A percentile compares a stretch with the other conserved stretches of the same genome.
phyloP scores from a whole-genome alignment of 164 flowering plant species.

The Magnolia changhungtana region DNA sequence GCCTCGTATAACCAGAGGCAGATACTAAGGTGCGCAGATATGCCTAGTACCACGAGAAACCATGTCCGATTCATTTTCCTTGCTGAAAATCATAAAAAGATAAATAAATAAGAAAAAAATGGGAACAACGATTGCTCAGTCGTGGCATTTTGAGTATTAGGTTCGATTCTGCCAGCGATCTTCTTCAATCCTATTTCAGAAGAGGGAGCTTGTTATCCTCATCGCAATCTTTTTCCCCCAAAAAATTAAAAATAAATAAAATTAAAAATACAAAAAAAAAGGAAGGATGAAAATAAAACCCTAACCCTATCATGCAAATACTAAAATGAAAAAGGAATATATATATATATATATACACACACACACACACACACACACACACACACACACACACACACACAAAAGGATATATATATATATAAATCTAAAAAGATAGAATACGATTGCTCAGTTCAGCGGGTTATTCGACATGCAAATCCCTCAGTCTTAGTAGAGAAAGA shows the following conservation, averaged over 20 bases:
- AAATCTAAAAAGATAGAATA: background rate
- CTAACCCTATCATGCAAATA: background rate
- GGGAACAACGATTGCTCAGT: constrained; percentile 20
- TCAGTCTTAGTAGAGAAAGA: constrained; percentile 2
- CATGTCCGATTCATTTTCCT: background rate
- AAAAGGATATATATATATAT: too few species aligned
- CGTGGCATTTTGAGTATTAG: constrained; percentile 20
- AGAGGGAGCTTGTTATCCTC: constrained; percentile 34
- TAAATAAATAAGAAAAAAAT: background rate
- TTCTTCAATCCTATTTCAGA: constrained; percentile 24
- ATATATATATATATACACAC: too few species aligned
- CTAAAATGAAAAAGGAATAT: background rate
- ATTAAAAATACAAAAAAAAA: background rate
- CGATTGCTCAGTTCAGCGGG: constrained; percentile 30
- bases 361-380: too few species aligned
- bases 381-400: too few species aligned
- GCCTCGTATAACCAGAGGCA: too few species aligned
- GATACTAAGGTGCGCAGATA: too few species aligned
- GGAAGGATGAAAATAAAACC: background rate
- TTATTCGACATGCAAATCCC: constrained; percentile 25
- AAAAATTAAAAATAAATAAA: background rate
- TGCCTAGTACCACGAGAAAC: too few species aligned
- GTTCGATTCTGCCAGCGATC: constrained; percentile 33
- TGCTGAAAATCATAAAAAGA: background rate
- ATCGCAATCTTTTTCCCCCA: constrained; percentile 14